Base-by-base conservation (phyloP, 352 stramenopile species). In the Globisporangium parvum region DNA sequence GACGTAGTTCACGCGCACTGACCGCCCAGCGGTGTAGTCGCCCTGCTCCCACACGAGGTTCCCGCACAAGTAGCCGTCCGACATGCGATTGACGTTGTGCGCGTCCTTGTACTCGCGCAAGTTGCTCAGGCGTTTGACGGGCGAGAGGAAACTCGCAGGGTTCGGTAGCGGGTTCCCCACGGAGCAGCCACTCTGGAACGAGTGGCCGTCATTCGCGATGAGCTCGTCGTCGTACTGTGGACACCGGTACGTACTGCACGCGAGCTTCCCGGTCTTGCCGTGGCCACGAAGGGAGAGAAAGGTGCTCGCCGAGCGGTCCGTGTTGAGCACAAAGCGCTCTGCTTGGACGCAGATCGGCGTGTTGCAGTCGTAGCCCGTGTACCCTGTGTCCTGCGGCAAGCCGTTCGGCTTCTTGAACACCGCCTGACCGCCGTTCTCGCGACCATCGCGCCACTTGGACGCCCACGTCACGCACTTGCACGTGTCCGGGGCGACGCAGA, bases 301-400 rank as follows among this genome's bases (percentile, higher is more conserved):
- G 17, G 26, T 21, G 14, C 49, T 67, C 3, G 67, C 53, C 0
- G 44, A 53, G 8, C 55, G 58, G 15, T 61, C 59, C 8, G 93
- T 81, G 65, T 98, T 98, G 51, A 96, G 71, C 6, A 95, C 70
- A 54, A 98, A 98, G 3, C 52, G 59, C 48, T 97, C 72, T 17
- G 91, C 92, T 48, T 90, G 88, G 6, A 92, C 97, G 60, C 96
- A 99, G 47, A 99, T 98, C 11, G 96, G 96, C 33, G 88, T 98
- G 53, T 85, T 88, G 73, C 96, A 99, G 64, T 99, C 96, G 63
- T 97, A 99, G 6, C 96, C 96, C 17, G 96, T 99, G 66, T 80
- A 92, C 1, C 96, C 96, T 9, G 95, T 98, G 59, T 85, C 53
- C 57, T 98, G 91, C 4, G 93, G 78, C 52, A 87, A 69, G n/a